Evolutionary conservation across 176 grass and related monocot genomes (phyloP), one percentile per base, ranked within the genome.

Genomic region (Bonia amplexicaulis): DNA sequence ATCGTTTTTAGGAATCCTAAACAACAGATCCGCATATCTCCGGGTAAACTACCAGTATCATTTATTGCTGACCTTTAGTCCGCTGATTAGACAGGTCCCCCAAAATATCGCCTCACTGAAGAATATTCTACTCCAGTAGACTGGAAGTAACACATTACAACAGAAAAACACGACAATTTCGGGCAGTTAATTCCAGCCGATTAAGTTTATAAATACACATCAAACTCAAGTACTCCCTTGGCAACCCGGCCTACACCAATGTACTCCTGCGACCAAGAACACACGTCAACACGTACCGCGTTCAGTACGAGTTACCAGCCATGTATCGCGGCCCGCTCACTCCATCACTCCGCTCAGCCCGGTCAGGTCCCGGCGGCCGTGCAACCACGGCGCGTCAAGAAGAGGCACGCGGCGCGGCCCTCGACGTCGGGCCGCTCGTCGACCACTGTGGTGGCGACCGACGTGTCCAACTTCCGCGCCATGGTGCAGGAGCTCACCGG

Each of bases 401-500:
- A 59, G 88, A 79, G 76, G 58, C 88, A 67, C 29, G 40, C 40
- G 49, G 22, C 41, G 47, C 16, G 47, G 69, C 69, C 62, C 26
- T 17, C 76, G 80, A 20, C 55, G 55, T 60, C 84, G 68, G 68
- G 80, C 12, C 74, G 80, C 11, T 87, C 89, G 67, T 79, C 89
- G 41, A 87, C 84, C 74, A 90, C 89, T 51, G 84, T 90, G 22
- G 84, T 90, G 6, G 33, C 89, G 0, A 99, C 96, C 22, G 90
- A 99, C 86, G 91, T 89, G 45, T 84, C 86, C 64, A 99, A 96
- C 77, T 99, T 99, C 83, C 93, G 93, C 47, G 86, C 93, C 89
- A 96, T 92, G 93, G 96, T 99, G 78, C 96, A 99, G 79, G 93
- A 99, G 90, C 88, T 99, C 91, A 99, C 96, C 20, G 93, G 96